Evolutionary conservation across 177 flowering plant species (phyloP).

Genomic region (Tripterygium wilfordii): DNA sequence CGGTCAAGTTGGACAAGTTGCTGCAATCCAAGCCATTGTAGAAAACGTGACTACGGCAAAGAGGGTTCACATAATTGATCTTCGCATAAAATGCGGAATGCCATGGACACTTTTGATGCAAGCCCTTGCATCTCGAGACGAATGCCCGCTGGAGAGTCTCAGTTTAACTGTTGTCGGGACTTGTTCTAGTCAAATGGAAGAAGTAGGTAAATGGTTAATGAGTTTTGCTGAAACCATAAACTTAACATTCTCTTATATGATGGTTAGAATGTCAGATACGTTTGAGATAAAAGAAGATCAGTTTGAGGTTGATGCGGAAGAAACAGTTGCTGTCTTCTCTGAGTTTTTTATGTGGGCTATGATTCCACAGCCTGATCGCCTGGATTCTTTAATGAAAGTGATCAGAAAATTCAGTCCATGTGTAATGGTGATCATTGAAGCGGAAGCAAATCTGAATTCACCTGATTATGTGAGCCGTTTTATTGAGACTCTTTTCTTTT

Average conservation of each 20-base stretch:
- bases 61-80: slow-evolving; percentile 40
- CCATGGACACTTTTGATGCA: slow-evolving; percentile 43
- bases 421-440: slow-evolving; percentile 32
- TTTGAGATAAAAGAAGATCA: slow-evolving; percentile 21
- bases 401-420: slow-evolving; percentile 21
- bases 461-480: slow-evolving; percentile 32
- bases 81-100: slow-evolving; percentile 26
- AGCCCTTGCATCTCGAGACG: slow-evolving; percentile 24
- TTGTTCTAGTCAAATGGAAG: slow-evolving; percentile 10
- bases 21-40: slow-evolving; percentile 34
- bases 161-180: slow-evolving; percentile 35
- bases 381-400: not conserved
- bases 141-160: slow-evolving; percentile 27
- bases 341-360: not conserved
- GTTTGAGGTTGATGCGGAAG: not conserved
- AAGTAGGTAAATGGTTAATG: slow-evolving; percentile 24
- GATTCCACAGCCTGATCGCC: not conserved
- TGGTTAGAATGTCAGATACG: slow-evolving; percentile 26
- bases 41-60: slow-evolving; percentile 28
- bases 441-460: slow-evolving; percentile 42
- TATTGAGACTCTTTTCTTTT: slow-evolving; percentile 41
- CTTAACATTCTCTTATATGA: slow-evolving; percentile 26
- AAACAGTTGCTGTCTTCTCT: not conserved
- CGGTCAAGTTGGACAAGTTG: slow-evolving; percentile 20
- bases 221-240: slow-evolving; percentile 28